Evolutionary conservation across 1,284 basidiomycete species (phyloP).

Genomic region (Quambalaria eucalypti): DNA sequence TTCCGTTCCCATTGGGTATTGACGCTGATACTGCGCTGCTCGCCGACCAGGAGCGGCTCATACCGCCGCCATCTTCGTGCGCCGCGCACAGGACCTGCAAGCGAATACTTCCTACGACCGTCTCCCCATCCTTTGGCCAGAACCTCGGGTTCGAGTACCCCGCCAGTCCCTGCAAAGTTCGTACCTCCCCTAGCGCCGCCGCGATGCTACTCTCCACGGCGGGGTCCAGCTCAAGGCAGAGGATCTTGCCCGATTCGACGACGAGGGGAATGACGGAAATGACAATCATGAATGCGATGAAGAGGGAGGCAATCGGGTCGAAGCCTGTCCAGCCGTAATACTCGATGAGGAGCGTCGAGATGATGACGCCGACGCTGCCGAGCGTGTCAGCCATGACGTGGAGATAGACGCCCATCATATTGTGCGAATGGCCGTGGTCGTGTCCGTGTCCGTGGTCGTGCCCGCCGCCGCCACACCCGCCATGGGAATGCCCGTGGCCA

Average conservation of each 20-base stretch:
- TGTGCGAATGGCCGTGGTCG: slow-evolving; percentile 70
- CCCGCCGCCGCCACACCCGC: slow-evolving; percentile 43
- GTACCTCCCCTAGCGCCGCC: slow-evolving; percentile 66
- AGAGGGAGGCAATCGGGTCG: slow-evolving; percentile 92
- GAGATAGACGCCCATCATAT: slow-evolving; percentile 98
- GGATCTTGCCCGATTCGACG: slow-evolving; percentile 77
- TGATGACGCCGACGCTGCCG: slow-evolving; percentile 94
- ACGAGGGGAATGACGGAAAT: slow-evolving; percentile 91
- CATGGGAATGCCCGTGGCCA: slow-evolving; percentile 52
- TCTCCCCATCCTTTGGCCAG: slow-evolving; percentile 87
- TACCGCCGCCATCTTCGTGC: not conserved
- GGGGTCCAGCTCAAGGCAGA: slow-evolving; percentile 72
- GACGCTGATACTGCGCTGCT: no score
- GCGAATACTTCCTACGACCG: slow-evolving; percentile 71
- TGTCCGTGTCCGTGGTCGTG: slow-evolving; percentile 44
- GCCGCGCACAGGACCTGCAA: slow-evolving; percentile 10
- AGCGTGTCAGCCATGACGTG: slow-evolving; percentile 53
- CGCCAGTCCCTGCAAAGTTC: slow-evolving; percentile 59
- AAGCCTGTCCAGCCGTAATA: slow-evolving; percentile 99
- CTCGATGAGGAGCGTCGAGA: slow-evolving; percentile 89
- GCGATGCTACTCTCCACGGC: slow-evolving; percentile 61
- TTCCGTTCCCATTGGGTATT: not conserved
- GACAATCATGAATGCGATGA: slow-evolving; percentile 89
- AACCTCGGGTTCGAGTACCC: slow-evolving; percentile 76
- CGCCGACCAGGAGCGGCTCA: no score